These are phyloP conservation scores for Vaccinium myrtillus DNA, from an alignment of 148 eudicot genomes.

Conservation along the genomic window DNA sequence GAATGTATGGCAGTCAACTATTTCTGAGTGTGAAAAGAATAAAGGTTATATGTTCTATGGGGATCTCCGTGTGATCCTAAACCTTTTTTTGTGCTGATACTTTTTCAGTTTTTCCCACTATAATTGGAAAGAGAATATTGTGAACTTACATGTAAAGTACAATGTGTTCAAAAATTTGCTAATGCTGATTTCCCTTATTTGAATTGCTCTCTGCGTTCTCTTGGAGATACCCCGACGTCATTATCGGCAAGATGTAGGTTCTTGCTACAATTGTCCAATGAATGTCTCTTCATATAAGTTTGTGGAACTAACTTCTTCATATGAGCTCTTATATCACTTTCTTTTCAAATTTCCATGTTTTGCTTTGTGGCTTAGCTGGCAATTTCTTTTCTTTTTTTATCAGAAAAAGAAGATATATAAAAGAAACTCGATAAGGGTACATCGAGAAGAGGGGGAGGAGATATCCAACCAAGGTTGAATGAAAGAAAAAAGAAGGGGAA, in stretches of 20 bases:
- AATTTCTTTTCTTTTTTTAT: no score
- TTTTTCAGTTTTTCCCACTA: neutral
- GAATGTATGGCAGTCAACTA: neutral
- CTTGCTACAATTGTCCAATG: neutral
- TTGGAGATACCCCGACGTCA: neutral
- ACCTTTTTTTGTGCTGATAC: neutral
- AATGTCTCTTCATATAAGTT: neutral
- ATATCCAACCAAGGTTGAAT: no score
- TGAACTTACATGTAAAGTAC: neutral
- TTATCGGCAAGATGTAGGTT: neutral
- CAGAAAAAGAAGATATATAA: no score
- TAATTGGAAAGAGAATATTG: neutral
- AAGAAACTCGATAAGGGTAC: no score
- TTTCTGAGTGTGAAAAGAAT: neutral
- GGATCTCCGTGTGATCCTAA: neutral
- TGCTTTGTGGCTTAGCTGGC: neutral
- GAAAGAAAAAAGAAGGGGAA: no score
- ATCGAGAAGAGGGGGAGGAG: no score
- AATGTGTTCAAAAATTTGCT: neutral
- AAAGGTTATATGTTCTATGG: neutral
- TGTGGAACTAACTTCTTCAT: no score
- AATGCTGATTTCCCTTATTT: neutral
- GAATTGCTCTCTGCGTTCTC: neutral
- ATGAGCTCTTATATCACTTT: neutral
- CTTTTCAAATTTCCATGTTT: neutral